Evolutionary conservation across 805 yeast species (phyloP).

Genomic region (Starmerella powellii): DNA sequence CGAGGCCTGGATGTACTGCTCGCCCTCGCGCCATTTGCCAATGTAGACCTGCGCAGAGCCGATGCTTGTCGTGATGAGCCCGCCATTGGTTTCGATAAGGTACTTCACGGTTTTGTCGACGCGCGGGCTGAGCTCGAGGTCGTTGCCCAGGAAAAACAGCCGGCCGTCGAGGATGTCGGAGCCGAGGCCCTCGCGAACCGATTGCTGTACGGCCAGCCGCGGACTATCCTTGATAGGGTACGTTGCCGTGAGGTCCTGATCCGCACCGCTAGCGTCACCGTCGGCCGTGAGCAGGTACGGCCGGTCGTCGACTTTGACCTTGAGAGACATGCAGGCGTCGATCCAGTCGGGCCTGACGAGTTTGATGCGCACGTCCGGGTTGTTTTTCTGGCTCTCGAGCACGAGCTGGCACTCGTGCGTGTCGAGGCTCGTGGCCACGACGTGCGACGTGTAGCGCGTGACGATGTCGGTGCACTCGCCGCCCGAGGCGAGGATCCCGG

Average conservation of each 20-base stretch:
- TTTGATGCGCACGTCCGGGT: constrained; percentile 25
- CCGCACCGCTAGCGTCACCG: neutral
- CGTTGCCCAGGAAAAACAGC: constrained; percentile 41
- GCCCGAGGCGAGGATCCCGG: constrained; percentile 62
- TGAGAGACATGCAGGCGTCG: constrained; percentile 49
- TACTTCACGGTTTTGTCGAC: constrained; percentile 32
- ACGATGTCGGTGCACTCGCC: constrained; percentile 57
- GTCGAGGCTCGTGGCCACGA: constrained; percentile 43
- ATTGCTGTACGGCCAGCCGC: constrained; percentile 23
- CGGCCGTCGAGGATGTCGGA: constrained; percentile 33
- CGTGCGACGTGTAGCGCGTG: constrained; percentile 66
- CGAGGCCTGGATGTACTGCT: constrained; percentile 40
- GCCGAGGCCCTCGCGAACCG: constrained; percentile 20
- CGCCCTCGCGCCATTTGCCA: constrained; percentile 52
- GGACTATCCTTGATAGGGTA: constrained; percentile 18
- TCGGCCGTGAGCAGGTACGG: constrained; percentile 36
- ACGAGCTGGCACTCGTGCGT: constrained; percentile 53
- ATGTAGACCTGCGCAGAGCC: constrained; percentile 39
- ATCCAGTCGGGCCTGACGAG: constrained; percentile 73
- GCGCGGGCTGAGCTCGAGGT: constrained; percentile 42
- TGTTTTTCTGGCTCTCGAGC: constrained; percentile 20
- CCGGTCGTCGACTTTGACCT: constrained; percentile 40
- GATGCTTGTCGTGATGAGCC: constrained; percentile 31
- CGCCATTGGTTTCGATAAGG: constrained; percentile 46
- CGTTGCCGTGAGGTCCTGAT: constrained; percentile 16